phyloP scores from a whole-genome alignment of 345 rosid species.

The Cardamine occulta region DNA sequence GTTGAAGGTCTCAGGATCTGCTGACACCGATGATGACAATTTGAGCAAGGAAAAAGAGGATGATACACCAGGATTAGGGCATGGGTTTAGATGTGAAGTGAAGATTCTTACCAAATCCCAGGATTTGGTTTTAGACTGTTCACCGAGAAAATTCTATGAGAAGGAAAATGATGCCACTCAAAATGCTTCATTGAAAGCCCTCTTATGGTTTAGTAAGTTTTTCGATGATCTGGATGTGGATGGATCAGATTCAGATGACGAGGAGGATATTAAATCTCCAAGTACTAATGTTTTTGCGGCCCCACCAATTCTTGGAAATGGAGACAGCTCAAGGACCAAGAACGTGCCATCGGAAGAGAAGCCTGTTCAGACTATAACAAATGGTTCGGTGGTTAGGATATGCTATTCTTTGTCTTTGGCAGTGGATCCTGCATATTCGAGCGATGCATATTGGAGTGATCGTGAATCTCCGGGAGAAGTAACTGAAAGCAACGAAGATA shows the following conservation, averaged over 20 bases:
- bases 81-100: slow-evolving; percentile 63
- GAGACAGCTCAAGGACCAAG: slow-evolving; percentile 38
- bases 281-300: slow-evolving; percentile 38
- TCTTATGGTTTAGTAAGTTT: slow-evolving; percentile 68
- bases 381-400: slow-evolving; percentile 65
- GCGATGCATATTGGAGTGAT: no score
- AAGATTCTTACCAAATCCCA: slow-evolving; percentile 66
- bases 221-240: slow-evolving; percentile 53
- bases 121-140: slow-evolving; percentile 69
- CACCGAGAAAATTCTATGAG: slow-evolving; percentile 60
- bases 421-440: slow-evolving; percentile 34
- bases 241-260: slow-evolving; percentile 45
- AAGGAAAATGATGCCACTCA: slow-evolving; percentile 78
- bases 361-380: slow-evolving; percentile 47
- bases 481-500: slow-evolving; percentile 62
- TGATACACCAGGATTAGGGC: slow-evolving; percentile 43
- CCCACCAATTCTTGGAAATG: slow-evolving; percentile 28
- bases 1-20: slow-evolving; percentile 50
- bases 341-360: slow-evolving; percentile 33
- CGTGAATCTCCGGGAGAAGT: slow-evolving; percentile 50
- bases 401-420: slow-evolving; percentile 65
- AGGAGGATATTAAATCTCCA: slow-evolving; percentile 46
- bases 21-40: slow-evolving; percentile 31
- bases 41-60: slow-evolving; percentile 34
- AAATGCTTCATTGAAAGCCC: slow-evolving; percentile 72